Evolutionary conservation across 2,329 filamentous ascomycete genomes (phyloP).

Genomic region (Arthrobotrys megalospora): DNA sequence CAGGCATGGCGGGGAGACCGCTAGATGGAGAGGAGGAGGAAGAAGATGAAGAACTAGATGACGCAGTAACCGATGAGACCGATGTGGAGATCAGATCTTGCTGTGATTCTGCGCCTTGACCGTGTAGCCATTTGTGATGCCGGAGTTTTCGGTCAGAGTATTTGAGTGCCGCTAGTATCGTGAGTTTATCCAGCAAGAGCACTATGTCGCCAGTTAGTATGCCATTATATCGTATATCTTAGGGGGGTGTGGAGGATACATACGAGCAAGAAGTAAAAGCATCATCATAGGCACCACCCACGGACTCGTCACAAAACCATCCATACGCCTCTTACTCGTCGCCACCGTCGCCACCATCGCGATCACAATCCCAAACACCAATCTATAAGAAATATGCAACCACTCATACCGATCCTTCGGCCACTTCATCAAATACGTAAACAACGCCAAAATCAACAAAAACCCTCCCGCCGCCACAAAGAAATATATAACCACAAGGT

Average conservation of each 20-base stretch:
- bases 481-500: slow-evolving; percentile 67
- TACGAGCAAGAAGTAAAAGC: slow-evolving; percentile 66
- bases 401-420: slow-evolving; percentile 68
- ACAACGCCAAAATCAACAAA: slow-evolving; percentile 65
- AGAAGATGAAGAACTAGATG: slow-evolving; percentile 24
- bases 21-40: slow-evolving; percentile 29
- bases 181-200: slow-evolving; percentile 51
- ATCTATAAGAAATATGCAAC: slow-evolving; percentile 65
- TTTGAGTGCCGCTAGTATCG: slow-evolving; percentile 41
- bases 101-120: slow-evolving; percentile 29
- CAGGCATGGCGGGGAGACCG: slow-evolving; percentile 50
- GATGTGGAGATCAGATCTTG: slow-evolving; percentile 36
- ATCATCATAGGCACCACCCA: slow-evolving; percentile 66
- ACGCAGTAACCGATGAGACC: slow-evolving; percentile 26
- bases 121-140: slow-evolving; percentile 45
- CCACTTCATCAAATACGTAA: slow-evolving; percentile 68
- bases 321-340: slow-evolving; percentile 62
- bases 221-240: not conserved
- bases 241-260: not conserved
- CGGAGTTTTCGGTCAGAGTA: slow-evolving; percentile 47
- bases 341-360: slow-evolving; percentile 65
- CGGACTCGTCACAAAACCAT: slow-evolving; percentile 65
- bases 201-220: slow-evolving; percentile 25
- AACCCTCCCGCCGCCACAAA: slow-evolving; percentile 65
- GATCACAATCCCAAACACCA: slow-evolving; percentile 64